A percentile compares a stretch with the other conserved stretches of the same genome.
Conservation (phyloP, 495 filamentous ascomycete genomes). For the Penicillium fimorum region DNA sequence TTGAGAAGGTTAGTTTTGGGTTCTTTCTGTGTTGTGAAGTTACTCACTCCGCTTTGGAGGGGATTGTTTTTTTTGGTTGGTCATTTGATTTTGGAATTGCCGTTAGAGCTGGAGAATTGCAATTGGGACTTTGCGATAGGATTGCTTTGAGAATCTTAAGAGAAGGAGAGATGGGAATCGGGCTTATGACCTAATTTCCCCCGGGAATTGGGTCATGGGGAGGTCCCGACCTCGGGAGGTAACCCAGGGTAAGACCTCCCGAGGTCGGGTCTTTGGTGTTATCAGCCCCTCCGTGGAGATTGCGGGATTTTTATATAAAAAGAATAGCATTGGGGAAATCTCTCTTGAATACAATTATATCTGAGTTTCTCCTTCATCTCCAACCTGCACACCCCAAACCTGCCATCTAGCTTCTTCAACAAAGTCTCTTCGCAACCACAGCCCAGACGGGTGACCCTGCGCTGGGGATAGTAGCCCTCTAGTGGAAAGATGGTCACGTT, state of each 20-base stretch:
- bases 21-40: conserved; percentile 3
- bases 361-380: conserved; percentile 53
- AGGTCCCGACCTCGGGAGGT: too few relatives aligned
- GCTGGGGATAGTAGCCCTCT: conserved; percentile 36
- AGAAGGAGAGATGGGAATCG: background rate
- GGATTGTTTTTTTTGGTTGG: conserved; percentile 18
- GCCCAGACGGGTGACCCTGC: conserved; percentile 21
- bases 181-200: background rate
- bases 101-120: too few relatives aligned
- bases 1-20: conserved; percentile 6
- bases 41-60: conserved; percentile 13
- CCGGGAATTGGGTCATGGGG: too few relatives aligned
- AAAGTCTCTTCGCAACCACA: conserved; percentile 45
- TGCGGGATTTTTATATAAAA: too few relatives aligned
- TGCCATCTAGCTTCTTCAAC: conserved; percentile 46
- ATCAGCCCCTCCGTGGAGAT: background rate
- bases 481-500: conserved; percentile 32
- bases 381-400: conserved; percentile 56
- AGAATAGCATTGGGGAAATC: too few relatives aligned
- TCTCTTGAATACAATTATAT: background rate
- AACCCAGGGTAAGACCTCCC: too few relatives aligned
- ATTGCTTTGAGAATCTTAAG: background rate
- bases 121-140: too few relatives aligned
- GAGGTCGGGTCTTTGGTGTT: background rate
- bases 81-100: conserved; percentile 1